Base-by-base conservation (phyloP, 345 rosid species). In the Clausena lansium region DNA sequence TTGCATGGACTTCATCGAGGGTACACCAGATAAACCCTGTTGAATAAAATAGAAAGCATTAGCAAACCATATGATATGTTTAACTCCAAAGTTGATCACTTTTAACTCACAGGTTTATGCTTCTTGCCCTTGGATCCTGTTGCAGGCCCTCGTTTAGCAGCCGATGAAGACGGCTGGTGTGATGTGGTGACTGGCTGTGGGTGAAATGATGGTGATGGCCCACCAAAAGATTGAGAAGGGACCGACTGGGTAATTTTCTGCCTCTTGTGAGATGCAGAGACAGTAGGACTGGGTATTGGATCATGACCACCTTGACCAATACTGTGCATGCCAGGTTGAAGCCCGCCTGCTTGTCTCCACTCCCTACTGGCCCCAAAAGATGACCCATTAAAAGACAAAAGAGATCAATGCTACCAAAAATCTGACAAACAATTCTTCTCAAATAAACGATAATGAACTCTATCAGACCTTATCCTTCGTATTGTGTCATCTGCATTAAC, bases 271-370 rank as follows among this genome's bases (percentile, higher is more conserved):
- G 97, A 92, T 73, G 86, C 89, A 71, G 97, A 91, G 78, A 92
- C 86, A 35, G 94, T 86, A 55, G 98, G 95, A 80, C 90, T 91
- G n/a, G 95, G 97, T 64, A 85, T 55, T 52, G 84, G 87, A 79
- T 91, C 95, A 30, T 88, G 95, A 83, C 81, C 88, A 73, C 84
- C 81, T 82, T 86, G 94, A 82, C 85, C 65, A 47, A 87, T 72
- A 84, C 81, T 82, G 61, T 74, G 86, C 82, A 87, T 82, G 73
- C 89, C 85, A 74, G 88, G 81, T 80, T 92, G 95, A 85, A 72
- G 79, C n/a, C 87, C 91, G 77, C 89, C 89, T 70, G 86, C 78
- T 81, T 88, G 91, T 89, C 98, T 90, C 98, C 98, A 94, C 78
- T 94, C 97, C 94, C 97, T 94, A 82, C 77, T 59, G 61, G 75